Evolutionary conservation across 2,329 filamentous ascomycete genomes (phyloP), one percentile per base, ranked within the genome.

Genomic region (Cordyceps fumosorosea): DNA sequence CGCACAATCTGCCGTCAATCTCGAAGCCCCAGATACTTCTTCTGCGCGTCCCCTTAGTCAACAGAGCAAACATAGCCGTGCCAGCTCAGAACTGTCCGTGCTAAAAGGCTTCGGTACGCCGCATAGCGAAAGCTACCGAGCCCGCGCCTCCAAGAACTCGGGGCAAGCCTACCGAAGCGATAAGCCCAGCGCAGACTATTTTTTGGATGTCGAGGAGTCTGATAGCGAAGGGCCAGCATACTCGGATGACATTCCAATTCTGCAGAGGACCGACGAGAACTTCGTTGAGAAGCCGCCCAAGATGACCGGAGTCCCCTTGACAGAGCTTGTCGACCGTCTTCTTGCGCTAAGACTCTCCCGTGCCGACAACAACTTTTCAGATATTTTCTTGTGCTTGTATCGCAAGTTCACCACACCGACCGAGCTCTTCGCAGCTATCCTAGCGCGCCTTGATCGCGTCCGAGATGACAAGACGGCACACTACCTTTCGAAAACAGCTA

Each of bases 321-420:
- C 89, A 64, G 89, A 92, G 61, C 78, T 95, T 5, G 91, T 98
- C 22, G 91, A 96, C 74, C 88, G 92, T n/a, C 81, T 99, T 47
- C 81, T 98, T 26, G 84, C 88, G 0, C 84, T 90, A 65, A 90
- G 90, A 42, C 88, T 93, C 77, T 92, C 90, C 32, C 92, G 91
- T 70, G 83, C 88, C n/a, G 95, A 98, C 71, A 83, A 84, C 63
- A 96, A 96, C 73, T 99, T 97, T 71, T 84, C 85, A 1, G 86
- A 92, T 51, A 87, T 96, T 20, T 98, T 98, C 69, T 80, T 98
- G 34, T 96, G 93, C 66, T 80, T 98, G 16, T 98, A 98, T 75
- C 89, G 95, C 65, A 96, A 95, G 73, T 98, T 99, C 72, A 89
- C 91, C 4, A 85, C 93, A 2, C 95, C 95, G 0, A 83, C 84